A percentile compares a stretch with the other conserved stretches of the same genome.
Evolutionary conservation across 2,329 filamentous ascomycete species (phyloP).

Genomic region (Fusarium setosum): DNA sequence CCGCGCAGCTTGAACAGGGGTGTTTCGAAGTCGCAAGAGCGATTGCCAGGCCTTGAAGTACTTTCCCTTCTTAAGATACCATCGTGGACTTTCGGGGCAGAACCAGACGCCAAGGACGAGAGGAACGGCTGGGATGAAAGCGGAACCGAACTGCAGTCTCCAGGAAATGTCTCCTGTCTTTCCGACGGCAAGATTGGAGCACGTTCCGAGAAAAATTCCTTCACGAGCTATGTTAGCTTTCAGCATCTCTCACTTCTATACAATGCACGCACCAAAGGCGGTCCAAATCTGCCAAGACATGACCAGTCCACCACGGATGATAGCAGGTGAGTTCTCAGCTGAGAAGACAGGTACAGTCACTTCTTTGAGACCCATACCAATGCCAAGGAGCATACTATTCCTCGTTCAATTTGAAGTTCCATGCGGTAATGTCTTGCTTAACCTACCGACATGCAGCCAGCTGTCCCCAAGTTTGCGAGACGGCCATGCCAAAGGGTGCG

Average conservation of each 20-base stretch:
- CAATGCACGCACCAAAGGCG: constrained; percentile 54
- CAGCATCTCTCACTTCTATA: too few species aligned
- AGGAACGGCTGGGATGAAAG: constrained; percentile 73
- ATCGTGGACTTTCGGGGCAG: constrained; percentile 74
- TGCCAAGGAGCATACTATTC: constrained; percentile 60
- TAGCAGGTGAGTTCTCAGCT: constrained; percentile 62
- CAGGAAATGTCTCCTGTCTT: constrained; percentile 69
- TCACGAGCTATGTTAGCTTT: neutral
- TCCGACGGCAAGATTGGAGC: constrained; percentile 73
- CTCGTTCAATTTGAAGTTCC: too few species aligned
- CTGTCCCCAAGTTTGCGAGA: constrained; percentile 69
- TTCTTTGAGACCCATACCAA: constrained; percentile 69
- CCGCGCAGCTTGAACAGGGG: constrained; percentile 68
- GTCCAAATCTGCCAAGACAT: constrained; percentile 68
- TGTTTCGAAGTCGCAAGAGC: constrained; percentile 67
- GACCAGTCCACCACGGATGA: constrained; percentile 64
- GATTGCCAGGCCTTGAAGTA: constrained; percentile 67
- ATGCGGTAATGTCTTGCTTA: neutral
- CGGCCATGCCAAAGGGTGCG: constrained; percentile 69
- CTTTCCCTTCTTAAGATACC: constrained; percentile 72
- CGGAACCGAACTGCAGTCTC: constrained; percentile 73
- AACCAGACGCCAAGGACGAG: constrained; percentile 67
- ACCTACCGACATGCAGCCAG: constrained; percentile 65
- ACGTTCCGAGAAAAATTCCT: constrained; percentile 73
- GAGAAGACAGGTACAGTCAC: constrained; percentile 64